Conservation (phyloP, 2,329 filamentous ascomycete species). For the Tolypocladium album region DNA sequence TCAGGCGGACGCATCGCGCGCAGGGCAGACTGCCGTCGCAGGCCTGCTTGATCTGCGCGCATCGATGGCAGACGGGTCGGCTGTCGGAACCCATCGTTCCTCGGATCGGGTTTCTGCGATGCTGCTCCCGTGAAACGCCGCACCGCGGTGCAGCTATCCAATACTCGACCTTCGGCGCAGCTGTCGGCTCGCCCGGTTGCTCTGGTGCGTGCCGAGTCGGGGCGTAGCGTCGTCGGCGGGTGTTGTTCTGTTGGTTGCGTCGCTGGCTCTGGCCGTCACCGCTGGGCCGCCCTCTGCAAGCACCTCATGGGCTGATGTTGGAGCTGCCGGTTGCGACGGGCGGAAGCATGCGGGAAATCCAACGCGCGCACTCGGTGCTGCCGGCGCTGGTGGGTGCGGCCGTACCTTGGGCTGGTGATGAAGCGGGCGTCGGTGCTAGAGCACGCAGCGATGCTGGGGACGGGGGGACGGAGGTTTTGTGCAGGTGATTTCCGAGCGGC, state of each 20-base stretch:
- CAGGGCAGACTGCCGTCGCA: slow-evolving; percentile 22
- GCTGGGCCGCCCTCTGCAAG: neutral
- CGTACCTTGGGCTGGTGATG: neutral
- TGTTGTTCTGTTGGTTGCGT: neutral
- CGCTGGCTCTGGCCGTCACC: neutral
- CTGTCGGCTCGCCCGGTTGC: neutral
- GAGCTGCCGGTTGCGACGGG: neutral
- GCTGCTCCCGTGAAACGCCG: too few species aligned
- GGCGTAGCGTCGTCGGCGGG: neutral
- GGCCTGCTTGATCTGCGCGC: slow-evolving; percentile 24
- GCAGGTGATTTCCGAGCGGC: neutral
- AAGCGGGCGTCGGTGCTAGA: neutral
- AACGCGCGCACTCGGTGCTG: neutral
- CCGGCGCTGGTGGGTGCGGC: too few species aligned
- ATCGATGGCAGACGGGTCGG: slow-evolving; percentile 21
- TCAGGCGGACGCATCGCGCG: slow-evolving; percentile 20
- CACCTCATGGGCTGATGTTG: neutral
- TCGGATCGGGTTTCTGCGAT: neutral
- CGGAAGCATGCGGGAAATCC: neutral
- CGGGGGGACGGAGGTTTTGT: neutral
- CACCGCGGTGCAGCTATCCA: neutral
- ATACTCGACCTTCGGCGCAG: neutral
- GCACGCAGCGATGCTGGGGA: neutral
- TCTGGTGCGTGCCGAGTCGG: neutral
- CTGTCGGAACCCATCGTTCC: slow-evolving; percentile 16